phyloP scores from a whole-genome alignment of 345 rosid genomes.

The Eucalyptus sp. region DNA sequence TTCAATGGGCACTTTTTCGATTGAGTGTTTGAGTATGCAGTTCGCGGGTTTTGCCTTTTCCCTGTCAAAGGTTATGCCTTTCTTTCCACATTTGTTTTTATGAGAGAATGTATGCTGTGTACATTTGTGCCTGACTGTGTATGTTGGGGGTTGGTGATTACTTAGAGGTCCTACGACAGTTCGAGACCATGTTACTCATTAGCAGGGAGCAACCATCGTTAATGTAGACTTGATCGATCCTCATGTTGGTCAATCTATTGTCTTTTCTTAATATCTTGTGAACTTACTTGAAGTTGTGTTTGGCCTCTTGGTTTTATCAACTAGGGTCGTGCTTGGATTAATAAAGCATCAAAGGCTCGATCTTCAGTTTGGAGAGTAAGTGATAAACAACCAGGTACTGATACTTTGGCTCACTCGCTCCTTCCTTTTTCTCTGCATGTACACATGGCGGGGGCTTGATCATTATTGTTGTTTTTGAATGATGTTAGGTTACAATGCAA shows the following conservation, averaged over 20 bases:
- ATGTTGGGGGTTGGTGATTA: background rate
- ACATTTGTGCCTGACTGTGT: background rate
- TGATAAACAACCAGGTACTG: slow-evolving; percentile 54
- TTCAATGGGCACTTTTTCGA: background rate
- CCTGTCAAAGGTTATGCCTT: background rate
- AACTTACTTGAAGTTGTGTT: background rate
- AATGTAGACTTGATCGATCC: background rate
- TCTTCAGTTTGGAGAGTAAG: slow-evolving; percentile 59
- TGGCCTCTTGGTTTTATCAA: background rate
- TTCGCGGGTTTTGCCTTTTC: background rate
- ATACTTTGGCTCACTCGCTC: background rate
- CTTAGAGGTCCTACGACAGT: background rate
- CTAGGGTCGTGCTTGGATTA: slow-evolving; percentile 70
- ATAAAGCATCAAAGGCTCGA: slow-evolving; percentile 48
- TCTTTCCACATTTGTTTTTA: background rate
- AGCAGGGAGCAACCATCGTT: background rate
- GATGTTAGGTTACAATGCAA: slow-evolving; percentile 51
- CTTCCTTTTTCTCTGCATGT: background rate
- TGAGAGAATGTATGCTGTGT: background rate
- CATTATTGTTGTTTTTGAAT: background rate
- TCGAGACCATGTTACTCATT: background rate
- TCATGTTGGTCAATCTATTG: background rate
- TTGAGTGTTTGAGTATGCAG: background rate
- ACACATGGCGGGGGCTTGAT: background rate
- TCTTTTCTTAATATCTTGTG: background rate